phyloP scores from a whole-genome alignment of 371 early-diverging fungal genomes.

The Circinella minor region DNA sequence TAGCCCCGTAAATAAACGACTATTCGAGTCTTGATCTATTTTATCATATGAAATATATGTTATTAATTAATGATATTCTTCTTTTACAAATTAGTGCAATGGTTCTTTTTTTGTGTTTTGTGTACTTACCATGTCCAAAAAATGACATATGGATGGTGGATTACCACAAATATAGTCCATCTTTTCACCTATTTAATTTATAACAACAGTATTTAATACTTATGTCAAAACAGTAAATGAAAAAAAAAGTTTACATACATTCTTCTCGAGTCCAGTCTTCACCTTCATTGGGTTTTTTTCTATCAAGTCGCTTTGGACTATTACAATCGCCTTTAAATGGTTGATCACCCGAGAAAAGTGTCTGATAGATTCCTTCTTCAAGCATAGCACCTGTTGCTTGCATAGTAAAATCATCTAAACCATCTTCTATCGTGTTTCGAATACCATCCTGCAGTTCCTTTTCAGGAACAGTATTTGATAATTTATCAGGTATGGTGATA shows the following conservation, averaged over 20 bases:
- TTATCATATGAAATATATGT: no score
- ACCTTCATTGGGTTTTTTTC: conserved; percentile 59
- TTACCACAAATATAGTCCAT: conserved; percentile 74
- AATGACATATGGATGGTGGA: conserved; percentile 71
- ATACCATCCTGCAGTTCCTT: conserved; percentile 41
- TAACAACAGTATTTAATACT: not conserved
- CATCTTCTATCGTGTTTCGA: conserved; percentile 22
- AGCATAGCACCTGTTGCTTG: conserved; percentile 26
- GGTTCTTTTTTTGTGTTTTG: no score
- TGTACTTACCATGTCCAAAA: conserved; percentile 38
- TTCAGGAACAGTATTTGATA: conserved; percentile 32
- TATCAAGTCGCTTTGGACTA: conserved; percentile 49
- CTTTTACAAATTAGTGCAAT: no score
- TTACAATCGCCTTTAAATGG: conserved; percentile 73
- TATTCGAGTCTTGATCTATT: conserved; percentile 48
- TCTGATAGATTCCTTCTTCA: conserved; percentile 49
- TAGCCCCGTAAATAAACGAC: conserved; percentile 25
- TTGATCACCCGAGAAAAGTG: conserved; percentile 59
- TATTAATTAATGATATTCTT: no score
- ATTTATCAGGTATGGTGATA: conserved; percentile 28
- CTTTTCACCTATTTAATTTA: conserved; percentile 29
- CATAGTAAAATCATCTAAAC: conserved; percentile 22
- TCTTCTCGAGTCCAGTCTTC: conserved; percentile 65
- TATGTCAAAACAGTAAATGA: not conserved
- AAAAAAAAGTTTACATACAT: conserved; percentile 34